These are phyloP conservation scores for Talaromyces islandicus DNA, from an alignment of 2,329 filamentous ascomycete species.

Conservation along the genomic window DNA sequence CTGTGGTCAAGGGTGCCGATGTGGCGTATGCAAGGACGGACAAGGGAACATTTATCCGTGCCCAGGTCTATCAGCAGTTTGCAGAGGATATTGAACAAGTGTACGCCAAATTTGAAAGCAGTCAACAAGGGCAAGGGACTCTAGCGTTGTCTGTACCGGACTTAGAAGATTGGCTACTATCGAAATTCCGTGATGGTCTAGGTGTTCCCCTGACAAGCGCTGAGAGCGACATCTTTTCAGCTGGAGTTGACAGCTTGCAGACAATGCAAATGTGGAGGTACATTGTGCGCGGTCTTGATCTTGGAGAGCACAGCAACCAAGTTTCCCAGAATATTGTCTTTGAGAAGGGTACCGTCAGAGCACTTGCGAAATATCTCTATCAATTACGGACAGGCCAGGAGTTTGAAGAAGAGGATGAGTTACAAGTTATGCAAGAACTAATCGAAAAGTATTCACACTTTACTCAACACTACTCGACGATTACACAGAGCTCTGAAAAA, in stretches of 20 bases:
- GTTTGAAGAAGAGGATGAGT: slow-evolving; percentile 21
- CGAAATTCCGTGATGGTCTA: slow-evolving; percentile 16
- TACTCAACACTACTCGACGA: slow-evolving; percentile 18
- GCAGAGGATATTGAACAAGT: slow-evolving; percentile 41
- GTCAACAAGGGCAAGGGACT: slow-evolving; percentile 17
- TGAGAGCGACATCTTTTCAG: slow-evolving; percentile 53
- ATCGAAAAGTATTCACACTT: slow-evolving; percentile 41
- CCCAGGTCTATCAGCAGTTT: slow-evolving; percentile 46
- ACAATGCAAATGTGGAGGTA: slow-evolving; percentile 50
- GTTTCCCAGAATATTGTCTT: slow-evolving; percentile 52
- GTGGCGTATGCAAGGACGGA: slow-evolving; percentile 48
- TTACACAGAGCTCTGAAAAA: slow-evolving; percentile 14
- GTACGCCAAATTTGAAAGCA: slow-evolving; percentile 28
- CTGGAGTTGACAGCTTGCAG: slow-evolving; percentile 55
- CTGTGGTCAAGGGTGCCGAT: slow-evolving; percentile 43
- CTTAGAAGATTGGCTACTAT: slow-evolving; percentile 29
- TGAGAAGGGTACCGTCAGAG: slow-evolving; percentile 47
- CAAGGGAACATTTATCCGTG: slow-evolving; percentile 53
- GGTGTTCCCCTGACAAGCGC: slow-evolving; percentile 18
- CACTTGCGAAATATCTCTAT: slow-evolving; percentile 37
- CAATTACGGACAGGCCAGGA: slow-evolving; percentile 21
- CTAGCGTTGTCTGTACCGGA: slow-evolving; percentile 19
- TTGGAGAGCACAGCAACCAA: slow-evolving; percentile 35
- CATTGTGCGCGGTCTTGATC: slow-evolving; percentile 47
- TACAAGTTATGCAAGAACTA: slow-evolving; percentile 40